phyloP scores from a whole-genome alignment of 2,329 filamentous ascomycete genomes.

The Epichloe gansuensis region DNA sequence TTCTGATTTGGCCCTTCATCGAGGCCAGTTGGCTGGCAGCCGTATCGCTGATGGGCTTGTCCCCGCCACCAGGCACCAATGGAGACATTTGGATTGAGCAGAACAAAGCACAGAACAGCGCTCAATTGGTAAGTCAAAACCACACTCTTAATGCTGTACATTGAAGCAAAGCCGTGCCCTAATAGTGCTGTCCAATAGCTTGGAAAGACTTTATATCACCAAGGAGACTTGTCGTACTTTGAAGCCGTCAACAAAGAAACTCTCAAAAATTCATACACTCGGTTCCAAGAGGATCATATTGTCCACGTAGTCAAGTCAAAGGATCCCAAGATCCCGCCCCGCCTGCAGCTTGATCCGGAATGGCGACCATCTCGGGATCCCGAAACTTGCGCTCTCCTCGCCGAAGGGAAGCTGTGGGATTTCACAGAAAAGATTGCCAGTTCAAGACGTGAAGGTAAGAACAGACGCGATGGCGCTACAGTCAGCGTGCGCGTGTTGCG shows the following conservation, averaged over 20 bases:
- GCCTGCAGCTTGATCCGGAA: constrained; percentile 56
- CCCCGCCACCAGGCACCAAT: constrained; percentile 50
- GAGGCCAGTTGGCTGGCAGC: constrained; percentile 88
- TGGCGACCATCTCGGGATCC: constrained; percentile 62
- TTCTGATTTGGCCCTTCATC: constrained; percentile 96
- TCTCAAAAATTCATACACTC: constrained; percentile 79
- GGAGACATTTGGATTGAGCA: constrained; percentile 67
- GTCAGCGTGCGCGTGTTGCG: constrained; percentile 70
- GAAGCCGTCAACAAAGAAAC: constrained; percentile 98
- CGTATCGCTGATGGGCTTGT: constrained; percentile 74
- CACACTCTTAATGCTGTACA: not conserved
- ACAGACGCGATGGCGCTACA: constrained; percentile 81
- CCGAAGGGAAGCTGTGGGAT: constrained; percentile 73
- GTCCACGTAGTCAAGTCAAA: constrained; percentile 60
- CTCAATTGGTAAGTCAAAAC: constrained; percentile 52
- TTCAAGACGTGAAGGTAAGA: constrained; percentile 83
- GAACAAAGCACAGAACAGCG: constrained; percentile 64
- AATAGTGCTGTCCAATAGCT: constrained; percentile 36
- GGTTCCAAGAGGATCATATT: constrained; percentile 86
- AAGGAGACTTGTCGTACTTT: constrained; percentile 93
- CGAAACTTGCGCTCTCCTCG: constrained; percentile 45
- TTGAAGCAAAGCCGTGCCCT: not conserved
- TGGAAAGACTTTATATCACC: constrained; percentile 93
- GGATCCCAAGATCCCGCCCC: constrained; percentile 46
- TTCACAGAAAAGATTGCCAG: constrained; percentile 81